A percentile compares a stretch with the other conserved stretches of the same genome.
Evolutionary conservation across 805 yeast species (phyloP).

Genomic region (Yarrowia sp.): DNA sequence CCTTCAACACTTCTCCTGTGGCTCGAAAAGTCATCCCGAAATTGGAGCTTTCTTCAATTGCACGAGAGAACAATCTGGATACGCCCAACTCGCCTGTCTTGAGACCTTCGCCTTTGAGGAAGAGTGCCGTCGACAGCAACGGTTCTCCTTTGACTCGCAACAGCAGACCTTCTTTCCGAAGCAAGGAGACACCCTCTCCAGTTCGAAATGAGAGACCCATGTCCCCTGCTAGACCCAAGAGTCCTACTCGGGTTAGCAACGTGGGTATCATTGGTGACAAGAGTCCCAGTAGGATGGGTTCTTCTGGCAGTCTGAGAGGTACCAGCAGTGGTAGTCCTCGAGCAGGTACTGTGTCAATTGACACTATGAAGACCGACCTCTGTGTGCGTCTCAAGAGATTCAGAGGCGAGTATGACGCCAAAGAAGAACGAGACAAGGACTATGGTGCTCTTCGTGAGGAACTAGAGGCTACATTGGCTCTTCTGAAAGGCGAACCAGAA

Average conservation of each 20-base stretch:
- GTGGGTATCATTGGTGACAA: not conserved
- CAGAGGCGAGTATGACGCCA: slow-evolving; percentile 5
- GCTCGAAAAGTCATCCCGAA: slow-evolving; percentile 24
- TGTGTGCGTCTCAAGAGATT: slow-evolving; percentile 19
- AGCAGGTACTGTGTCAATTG: slow-evolving; percentile 9
- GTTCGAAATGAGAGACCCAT: slow-evolving; percentile 8
- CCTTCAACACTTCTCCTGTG: slow-evolving; percentile 1
- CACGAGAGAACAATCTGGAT: slow-evolving; percentile 23
- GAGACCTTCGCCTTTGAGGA: slow-evolving; percentile 8
- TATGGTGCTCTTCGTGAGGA: not conserved
- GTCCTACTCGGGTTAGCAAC: slow-evolving; percentile 17
- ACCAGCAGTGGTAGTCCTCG: slow-evolving; percentile 6
- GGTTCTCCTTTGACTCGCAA: not conserved
- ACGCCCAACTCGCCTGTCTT: slow-evolving; percentile 23
- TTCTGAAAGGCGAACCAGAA: not conserved
- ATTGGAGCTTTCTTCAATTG: slow-evolving; percentile 22
- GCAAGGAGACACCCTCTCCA: slow-evolving; percentile 19
- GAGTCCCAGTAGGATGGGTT: slow-evolving; percentile 9
- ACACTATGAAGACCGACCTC: slow-evolving; percentile 20
- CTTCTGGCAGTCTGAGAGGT: slow-evolving; percentile 7
- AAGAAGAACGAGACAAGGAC: slow-evolving; percentile 7
- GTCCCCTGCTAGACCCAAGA: slow-evolving; percentile 33
- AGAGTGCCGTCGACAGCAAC: slow-evolving; percentile 20
- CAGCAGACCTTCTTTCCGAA: not conserved
- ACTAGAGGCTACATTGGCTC: not conserved